Percentiles rank a stretch among this genome's conserved stretches.
Evolutionary conservation across 2,329 filamentous ascomycete species (phyloP).

Genomic region (Xylariaceae sp.): DNA sequence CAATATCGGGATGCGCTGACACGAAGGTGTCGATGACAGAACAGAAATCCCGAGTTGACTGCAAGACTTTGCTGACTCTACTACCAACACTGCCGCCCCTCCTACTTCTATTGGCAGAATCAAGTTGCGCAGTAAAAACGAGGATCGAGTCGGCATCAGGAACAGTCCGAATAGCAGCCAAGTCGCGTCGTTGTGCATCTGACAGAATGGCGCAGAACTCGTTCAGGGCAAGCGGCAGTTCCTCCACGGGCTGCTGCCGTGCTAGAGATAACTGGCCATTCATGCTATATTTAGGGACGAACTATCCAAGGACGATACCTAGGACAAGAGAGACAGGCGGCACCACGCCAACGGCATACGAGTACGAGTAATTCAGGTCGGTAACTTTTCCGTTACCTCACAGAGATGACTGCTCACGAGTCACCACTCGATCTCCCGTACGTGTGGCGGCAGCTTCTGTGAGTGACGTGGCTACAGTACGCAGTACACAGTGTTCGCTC

Average conservation of each 20-base stretch:
- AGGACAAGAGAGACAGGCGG: too few species aligned
- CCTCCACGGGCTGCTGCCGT: neutral
- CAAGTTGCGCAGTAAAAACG: conserved; percentile 34
- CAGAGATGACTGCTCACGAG: too few species aligned
- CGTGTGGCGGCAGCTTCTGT: too few species aligned
- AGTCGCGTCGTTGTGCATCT: conserved; percentile 1
- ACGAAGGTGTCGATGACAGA: conserved; percentile 35
- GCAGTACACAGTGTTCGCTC: too few species aligned
- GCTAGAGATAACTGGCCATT: neutral
- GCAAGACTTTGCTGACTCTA: conserved; percentile 30
- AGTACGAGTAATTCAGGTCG: too few species aligned
- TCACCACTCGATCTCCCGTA: too few species aligned
- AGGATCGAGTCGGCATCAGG: conserved; percentile 32
- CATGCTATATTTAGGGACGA: neutral
- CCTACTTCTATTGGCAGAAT: conserved; percentile 19
- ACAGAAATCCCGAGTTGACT: conserved; percentile 36
- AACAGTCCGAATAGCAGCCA: conserved; percentile 5
- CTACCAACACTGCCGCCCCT: conserved; percentile 29
- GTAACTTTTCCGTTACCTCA: too few species aligned
- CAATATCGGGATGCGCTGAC: conserved; percentile 34
- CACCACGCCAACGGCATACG: too few species aligned
- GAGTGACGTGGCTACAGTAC: too few species aligned
- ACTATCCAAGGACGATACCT: too few species aligned
- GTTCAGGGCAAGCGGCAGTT: conserved; percentile 1
- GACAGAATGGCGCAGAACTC: neutral